Evolutionary conservation across 352 stramenopile species (phyloP).

Genomic region (Vaucheria bursata): DNA sequence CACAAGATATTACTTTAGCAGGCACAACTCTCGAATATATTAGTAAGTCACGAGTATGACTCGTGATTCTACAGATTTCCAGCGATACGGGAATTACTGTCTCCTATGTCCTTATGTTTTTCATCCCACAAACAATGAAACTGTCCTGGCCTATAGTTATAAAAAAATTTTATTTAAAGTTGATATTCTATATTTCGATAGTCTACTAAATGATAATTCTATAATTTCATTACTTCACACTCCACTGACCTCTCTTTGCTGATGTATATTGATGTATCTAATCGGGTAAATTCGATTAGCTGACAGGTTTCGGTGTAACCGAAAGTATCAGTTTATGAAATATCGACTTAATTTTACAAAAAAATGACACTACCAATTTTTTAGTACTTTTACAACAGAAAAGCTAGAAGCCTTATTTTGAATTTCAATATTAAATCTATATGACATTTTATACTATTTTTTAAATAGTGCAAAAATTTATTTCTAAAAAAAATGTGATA

Average conservation of each 20-base stretch:
- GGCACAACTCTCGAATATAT: too few species aligned
- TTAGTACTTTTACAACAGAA: neutral
- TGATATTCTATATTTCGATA: neutral
- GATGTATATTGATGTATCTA: too few species aligned
- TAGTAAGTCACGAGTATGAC: too few species aligned
- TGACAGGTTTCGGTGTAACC: too few species aligned
- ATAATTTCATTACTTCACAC: neutral
- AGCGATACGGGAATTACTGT: slow-evolving; percentile 79
- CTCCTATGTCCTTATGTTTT: slow-evolving; percentile 89
- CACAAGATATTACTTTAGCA: too few species aligned
- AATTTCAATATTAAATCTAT: neutral
- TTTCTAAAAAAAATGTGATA: neutral
- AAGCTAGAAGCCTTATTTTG: neutral
- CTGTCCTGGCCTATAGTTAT: slow-evolving; percentile 58
- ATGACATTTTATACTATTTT: too few species aligned
- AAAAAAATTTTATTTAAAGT: neutral
- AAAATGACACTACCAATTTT: neutral
- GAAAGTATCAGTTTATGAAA: too few species aligned
- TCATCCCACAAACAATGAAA: slow-evolving; percentile 97
- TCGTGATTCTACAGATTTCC: slow-evolving; percentile 79
- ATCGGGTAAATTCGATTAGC: neutral
- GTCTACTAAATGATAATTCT: neutral
- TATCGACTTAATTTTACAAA: too few species aligned
- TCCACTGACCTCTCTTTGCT: too few species aligned
- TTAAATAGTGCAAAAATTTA: neutral